These are phyloP conservation scores for Davidsoniella eucalypti DNA, from an alignment of 2,329 filamentous ascomycete species.

Conservation along the genomic window DNA sequence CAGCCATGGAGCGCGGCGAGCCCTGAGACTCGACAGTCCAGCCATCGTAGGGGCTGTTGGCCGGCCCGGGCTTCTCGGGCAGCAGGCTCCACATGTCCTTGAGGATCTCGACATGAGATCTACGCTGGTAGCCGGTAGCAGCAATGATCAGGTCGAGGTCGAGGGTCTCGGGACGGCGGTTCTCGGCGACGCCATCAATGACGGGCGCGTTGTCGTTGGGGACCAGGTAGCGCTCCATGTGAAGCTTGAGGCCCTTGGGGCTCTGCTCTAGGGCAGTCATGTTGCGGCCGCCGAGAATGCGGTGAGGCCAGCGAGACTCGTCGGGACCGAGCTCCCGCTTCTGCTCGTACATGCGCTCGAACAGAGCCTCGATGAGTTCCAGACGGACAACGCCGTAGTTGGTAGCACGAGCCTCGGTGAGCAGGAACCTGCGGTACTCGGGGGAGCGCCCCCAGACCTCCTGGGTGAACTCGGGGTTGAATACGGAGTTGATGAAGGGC, in stretches of 20 bases:
- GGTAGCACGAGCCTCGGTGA: slow-evolving; percentile 61
- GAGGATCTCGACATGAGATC: slow-evolving; percentile 64
- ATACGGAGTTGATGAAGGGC: slow-evolving; percentile 93
- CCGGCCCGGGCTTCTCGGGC: slow-evolving; percentile 28
- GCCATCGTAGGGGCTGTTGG: slow-evolving; percentile 19
- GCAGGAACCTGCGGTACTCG: slow-evolving; percentile 39
- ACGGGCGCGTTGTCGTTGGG: slow-evolving; percentile 22
- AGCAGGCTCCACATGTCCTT: slow-evolving; percentile 48
- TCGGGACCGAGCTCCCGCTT: slow-evolving; percentile 51
- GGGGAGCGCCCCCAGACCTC: slow-evolving; percentile 53
- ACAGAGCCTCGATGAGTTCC: slow-evolving; percentile 77
- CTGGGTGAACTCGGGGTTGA: slow-evolving; percentile 76
- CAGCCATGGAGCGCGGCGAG: slow-evolving; percentile 30
- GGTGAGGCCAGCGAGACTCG: slow-evolving; percentile 62
- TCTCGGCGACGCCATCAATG: slow-evolving; percentile 22
- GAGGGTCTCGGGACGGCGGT: slow-evolving; percentile 35
- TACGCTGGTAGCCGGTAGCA: slow-evolving; percentile 71
- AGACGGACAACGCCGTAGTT: slow-evolving; percentile 92
- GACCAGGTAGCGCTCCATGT: slow-evolving; percentile 23
- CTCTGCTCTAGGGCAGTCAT: slow-evolving; percentile 44
- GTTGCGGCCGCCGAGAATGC: slow-evolving; percentile 54
- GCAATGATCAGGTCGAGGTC: slow-evolving; percentile 71
- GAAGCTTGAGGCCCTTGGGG: slow-evolving; percentile 35
- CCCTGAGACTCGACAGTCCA: slow-evolving; percentile 25
- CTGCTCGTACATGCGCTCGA: slow-evolving; percentile 77